Base-by-base conservation (phyloP, 2,329 filamentous ascomycete species). In the Ceratocystis destructans region DNA sequence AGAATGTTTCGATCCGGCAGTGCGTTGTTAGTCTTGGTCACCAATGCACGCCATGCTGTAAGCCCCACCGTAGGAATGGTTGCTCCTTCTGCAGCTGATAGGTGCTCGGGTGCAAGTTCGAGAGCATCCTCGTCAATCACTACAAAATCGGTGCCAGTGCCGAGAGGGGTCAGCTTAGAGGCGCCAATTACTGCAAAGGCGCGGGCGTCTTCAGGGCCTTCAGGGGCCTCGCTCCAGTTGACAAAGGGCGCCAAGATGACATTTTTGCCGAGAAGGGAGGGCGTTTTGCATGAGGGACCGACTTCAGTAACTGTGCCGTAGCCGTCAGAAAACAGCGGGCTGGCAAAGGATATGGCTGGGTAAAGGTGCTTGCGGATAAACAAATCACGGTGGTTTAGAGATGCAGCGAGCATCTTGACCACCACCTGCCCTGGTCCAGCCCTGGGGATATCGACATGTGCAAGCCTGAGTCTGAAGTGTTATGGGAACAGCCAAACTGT, bases 291-390 rank as follows among this genome's bases (percentile, higher is more conserved):
- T 57, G 77, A 76, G 1, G 82, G 74, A 12, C 90, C 89, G 2
- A 84, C 77, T 3, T 79, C 77, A 37, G 86, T 81, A 3, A 97
- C 89, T 67, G 82, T 78, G 65, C 92, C 93, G 71, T 83, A 86
- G 70, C 90, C 93, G 74, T 97, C 93, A 68, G 91, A 85, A 31
- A 96, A 82, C 53, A 97, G 78, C 0, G 93, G 90, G 5, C 86
- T 80, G 68, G 83, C 81, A 75, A 96, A 96, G 12, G 88, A 87
- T 64, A 90, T 87, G 71, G 84, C 87, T 0, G 93, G 93, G 79
- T 97, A 97, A 50, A 96, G 84, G 73, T 92, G 87, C 75, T 94
- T 91, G 65, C 93, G 89, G 76, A 96, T 88, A 78, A 96, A 97
- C 71, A 96, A 84, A 75, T 97, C 94, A 71, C 92, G 88, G 78